phyloP scores from a whole-genome alignment of 768 basidiomycete genomes.

The Cubamyces sp. region DNA sequence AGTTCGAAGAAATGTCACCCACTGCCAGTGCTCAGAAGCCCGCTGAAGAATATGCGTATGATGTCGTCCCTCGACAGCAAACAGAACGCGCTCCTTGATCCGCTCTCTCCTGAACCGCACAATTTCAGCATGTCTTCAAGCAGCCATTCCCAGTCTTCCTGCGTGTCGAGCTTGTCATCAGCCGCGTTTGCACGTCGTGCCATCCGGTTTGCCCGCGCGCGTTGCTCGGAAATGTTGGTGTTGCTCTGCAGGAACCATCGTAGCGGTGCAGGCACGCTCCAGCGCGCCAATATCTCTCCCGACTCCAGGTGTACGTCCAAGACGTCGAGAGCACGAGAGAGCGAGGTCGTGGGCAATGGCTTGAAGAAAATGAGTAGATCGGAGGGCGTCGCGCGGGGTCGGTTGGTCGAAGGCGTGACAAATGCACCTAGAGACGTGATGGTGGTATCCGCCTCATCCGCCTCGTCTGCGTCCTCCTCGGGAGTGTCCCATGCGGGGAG shows the following conservation, averaged over 20 bases:
- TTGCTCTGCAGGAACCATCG: conserved; percentile 90
- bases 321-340: conserved; percentile 86
- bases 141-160: conserved; percentile 85
- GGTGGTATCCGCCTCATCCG: conserved; percentile 81
- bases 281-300: conserved; percentile 88
- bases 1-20: conserved; percentile 42
- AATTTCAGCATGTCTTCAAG: conserved; percentile 91
- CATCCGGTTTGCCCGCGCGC: conserved; percentile 86
- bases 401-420: conserved; percentile 72
- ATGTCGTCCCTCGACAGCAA: conserved; percentile 72
- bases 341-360: conserved; percentile 69
- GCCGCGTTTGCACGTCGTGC: conserved; percentile 67
- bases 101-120: conserved; percentile 61
- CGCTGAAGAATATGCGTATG: conserved; percentile 81
- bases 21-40: conserved; percentile 87
- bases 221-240: conserved; percentile 67
- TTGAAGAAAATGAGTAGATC: conserved; percentile 84
- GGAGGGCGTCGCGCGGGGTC: conserved; percentile 57
- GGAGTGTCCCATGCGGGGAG: conserved; percentile 86
- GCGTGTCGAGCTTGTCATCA: conserved; percentile 54
- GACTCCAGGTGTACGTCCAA: conserved; percentile 94
- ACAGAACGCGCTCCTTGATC: conserved; percentile 79
- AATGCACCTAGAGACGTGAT: conserved; percentile 79
- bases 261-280: conserved; percentile 81
- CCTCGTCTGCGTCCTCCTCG: conserved; percentile 59